A percentile compares a stretch with the other conserved stretches of the same genome.
Evolutionary conservation across 805 yeast species (phyloP).

Genomic region (Schwanniomyces vanrijiae): DNA sequence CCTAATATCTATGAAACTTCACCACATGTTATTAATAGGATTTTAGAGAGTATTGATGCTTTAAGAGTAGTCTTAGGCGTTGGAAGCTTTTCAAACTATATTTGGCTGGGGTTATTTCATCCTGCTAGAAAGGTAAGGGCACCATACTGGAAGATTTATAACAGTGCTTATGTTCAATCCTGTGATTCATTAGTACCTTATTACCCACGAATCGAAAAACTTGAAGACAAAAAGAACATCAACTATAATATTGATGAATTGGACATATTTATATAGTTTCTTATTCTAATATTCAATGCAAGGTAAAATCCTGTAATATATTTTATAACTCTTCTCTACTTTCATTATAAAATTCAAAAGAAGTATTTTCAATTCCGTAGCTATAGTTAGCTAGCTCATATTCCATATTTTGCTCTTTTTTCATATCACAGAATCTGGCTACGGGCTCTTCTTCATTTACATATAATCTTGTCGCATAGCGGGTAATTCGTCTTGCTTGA

Average conservation of each 20-base stretch:
- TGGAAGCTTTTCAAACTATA: conserved; percentile 71
- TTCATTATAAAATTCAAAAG: conserved; percentile 7
- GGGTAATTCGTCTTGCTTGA: conserved; percentile 54
- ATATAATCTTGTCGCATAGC: conserved; percentile 42
- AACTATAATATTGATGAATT: conserved; percentile 48
- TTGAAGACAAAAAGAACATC: conserved; percentile 16
- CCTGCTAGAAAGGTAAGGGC: conserved; percentile 85
- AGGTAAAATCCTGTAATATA: not conserved
- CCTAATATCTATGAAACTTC: conserved; percentile 94
- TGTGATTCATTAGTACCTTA: conserved; percentile 78
- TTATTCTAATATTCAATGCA: not conserved
- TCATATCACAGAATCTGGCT: conserved; percentile 22
- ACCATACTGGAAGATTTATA: conserved; percentile 85
- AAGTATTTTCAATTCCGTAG: conserved; percentile 1
- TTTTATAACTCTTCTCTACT: conserved; percentile 1
- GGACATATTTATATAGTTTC: conserved; percentile 38
- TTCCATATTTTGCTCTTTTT: not conserved
- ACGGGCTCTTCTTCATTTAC: conserved; percentile 25
- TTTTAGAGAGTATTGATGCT: conserved; percentile 77
- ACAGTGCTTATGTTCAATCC: conserved; percentile 69
- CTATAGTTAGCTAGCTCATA: not conserved
- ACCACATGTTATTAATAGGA: conserved; percentile 87
- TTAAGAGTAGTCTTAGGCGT: conserved; percentile 71
- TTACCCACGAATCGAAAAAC: conserved; percentile 60
- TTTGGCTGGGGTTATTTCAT: conserved; percentile 88